Base-by-base conservation (phyloP, 495 filamentous ascomycete species). In the Xylaria nigripes region DNA sequence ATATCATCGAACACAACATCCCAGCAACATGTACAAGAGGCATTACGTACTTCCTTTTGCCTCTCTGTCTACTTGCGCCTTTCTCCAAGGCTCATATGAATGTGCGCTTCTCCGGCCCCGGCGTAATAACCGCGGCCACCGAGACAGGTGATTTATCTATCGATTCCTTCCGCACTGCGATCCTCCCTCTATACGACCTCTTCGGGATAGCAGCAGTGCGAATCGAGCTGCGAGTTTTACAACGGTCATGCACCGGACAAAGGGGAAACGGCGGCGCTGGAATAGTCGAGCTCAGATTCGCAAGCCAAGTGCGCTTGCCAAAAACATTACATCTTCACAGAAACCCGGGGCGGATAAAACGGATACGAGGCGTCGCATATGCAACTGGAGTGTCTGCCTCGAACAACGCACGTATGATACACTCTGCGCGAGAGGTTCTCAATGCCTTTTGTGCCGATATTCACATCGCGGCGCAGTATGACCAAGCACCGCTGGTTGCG, bases 371-470 rank as follows among this genome's bases (percentile, higher is more conserved):
- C 45, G 91, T 97, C 2, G 92, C 92, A 19, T 96, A 96, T 69
- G 85, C 86, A 23, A 88, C 87, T 3, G 93, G 93, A 23, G 89
- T 96, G 1, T 84, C 86, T 8, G 92, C 84, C 0, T 88, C 86
- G 43, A 96, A 96, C 59, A 99, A 97, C 68, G 86, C 87, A 46
- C 79, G 93, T 48, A 93, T 95, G 89, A 99, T 97, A 69, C 88
- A 93, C 61, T 79, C 83, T 21, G 89, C 90, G 42, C 77, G 93
- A 61, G 90, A 88, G 15, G 78, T 97, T 38, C 76, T 99, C 38
- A 97, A 97, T 69, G 77, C 84, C 18, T 76, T 97, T 49, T 79
- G 86, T 15, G 80, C 83, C 2, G 94, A 99, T 66, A 88, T 94
- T 21, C 94, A 96, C 62, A 82, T 84, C 40, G 78, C 79, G 0